phyloP scores from a whole-genome alignment of 495 filamentous ascomycete genomes.

The Arthonia radiata region DNA sequence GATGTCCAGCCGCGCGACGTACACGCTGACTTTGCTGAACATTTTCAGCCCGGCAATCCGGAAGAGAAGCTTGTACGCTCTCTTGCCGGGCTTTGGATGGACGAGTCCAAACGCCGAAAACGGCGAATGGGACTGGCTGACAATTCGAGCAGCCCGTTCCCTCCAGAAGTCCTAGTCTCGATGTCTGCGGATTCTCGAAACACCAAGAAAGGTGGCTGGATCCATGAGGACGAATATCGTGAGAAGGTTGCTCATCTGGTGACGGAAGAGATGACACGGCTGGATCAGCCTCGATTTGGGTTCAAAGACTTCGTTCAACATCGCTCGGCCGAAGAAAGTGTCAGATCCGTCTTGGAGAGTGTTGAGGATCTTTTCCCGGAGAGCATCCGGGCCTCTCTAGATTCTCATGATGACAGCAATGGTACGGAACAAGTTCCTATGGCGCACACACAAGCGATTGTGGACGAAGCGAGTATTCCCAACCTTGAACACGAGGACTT shows the following conservation, averaged over 20 bases:
- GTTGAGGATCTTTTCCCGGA: constrained; percentile 64
- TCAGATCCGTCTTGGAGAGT: constrained; percentile 60
- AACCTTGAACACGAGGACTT: constrained; percentile 20
- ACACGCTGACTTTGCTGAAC: constrained; percentile 74
- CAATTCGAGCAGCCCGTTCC: constrained; percentile 41
- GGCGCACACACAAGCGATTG: constrained; percentile 10
- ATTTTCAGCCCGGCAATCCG: constrained; percentile 30
- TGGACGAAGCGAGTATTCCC: constrained; percentile 23
- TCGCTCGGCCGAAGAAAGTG: constrained; percentile 22
- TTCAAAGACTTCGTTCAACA: constrained; percentile 40
- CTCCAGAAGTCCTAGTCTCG: constrained; percentile 51
- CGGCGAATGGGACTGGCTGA: constrained; percentile 33
- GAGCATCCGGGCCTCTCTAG: constrained; percentile 24
- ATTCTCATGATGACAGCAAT: too few relatives aligned
- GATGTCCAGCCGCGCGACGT: constrained; percentile 46
- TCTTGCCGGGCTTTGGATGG: constrained; percentile 81
- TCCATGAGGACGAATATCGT: constrained; percentile 70
- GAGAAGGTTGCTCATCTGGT: constrained; percentile 34
- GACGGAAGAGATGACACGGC: constrained; percentile 30
- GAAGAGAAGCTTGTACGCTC: constrained; percentile 73
- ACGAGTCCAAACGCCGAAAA: constrained; percentile 63
- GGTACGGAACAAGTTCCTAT: too few relatives aligned
- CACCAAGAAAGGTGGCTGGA: constrained; percentile 47
- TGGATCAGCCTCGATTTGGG: constrained; percentile 18
- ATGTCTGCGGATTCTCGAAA: constrained; percentile 65